Evolutionary conservation across 2,329 filamentous ascomycete species (phyloP).

Genomic region (Trichoderma breve): DNA sequence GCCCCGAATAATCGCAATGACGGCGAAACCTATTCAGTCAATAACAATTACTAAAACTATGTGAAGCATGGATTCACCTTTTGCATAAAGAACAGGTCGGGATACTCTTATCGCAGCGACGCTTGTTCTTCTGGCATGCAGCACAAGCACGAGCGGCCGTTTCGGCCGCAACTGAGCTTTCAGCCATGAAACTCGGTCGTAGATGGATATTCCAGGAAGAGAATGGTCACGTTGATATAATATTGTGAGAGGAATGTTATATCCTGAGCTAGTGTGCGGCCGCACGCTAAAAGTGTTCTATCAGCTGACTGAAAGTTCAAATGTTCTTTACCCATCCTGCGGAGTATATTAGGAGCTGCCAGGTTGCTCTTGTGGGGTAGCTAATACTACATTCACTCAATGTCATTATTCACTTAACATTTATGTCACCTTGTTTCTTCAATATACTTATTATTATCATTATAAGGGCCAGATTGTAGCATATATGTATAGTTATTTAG

Average conservation of each 20-base stretch:
- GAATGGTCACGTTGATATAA: neutral
- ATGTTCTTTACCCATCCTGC: neutral
- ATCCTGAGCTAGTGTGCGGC: neutral
- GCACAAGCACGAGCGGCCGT: neutral
- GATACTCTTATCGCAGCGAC: neutral
- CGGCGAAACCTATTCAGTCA: neutral
- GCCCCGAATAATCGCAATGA: neutral
- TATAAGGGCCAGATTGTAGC: neutral
- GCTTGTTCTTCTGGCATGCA: neutral
- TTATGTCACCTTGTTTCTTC: neutral
- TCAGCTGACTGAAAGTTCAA: neutral
- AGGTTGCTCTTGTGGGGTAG: neutral
- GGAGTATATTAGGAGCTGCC: neutral
- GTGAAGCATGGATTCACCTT: neutral
- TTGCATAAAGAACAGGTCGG: neutral
- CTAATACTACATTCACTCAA: neutral
- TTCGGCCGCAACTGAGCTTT: neutral
- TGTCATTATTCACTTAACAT: neutral
- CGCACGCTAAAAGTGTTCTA: neutral
- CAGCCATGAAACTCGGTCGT: neutral
- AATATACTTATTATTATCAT: neutral
- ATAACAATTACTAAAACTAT: neutral
- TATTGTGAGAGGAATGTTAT: neutral
- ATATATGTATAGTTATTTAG: neutral
- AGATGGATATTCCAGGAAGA: neutral